phyloP scores from a whole-genome alignment of 305 asterid genomes.

The Euphrasia arctica region DNA sequence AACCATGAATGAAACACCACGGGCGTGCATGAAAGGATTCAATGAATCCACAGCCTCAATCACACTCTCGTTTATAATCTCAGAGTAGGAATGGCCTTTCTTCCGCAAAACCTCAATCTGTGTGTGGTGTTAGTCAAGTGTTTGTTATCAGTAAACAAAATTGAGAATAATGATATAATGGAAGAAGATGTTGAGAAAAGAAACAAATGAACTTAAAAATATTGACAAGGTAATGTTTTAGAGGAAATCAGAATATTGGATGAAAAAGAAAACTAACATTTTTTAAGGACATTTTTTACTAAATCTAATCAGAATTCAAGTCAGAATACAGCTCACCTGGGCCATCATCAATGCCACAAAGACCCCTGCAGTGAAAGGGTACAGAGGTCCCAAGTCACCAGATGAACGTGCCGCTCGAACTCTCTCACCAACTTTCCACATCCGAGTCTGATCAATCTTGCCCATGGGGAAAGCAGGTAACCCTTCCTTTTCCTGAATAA shows the following conservation, averaged over 20 bases:
- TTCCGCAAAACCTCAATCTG: slow-evolving; percentile 86
- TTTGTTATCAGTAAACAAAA: no score
- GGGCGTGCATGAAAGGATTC: slow-evolving; percentile 96
- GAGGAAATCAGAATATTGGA: no score
- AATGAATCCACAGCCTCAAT: slow-evolving; percentile 93
- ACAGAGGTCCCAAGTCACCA: slow-evolving; percentile 85
- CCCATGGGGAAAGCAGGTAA: slow-evolving; percentile 98
- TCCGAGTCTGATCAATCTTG: slow-evolving; percentile 85
- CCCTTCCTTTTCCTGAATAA: slow-evolving; percentile 83
- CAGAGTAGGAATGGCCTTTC: slow-evolving; percentile 97
- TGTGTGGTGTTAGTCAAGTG: no score
- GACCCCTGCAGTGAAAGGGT: slow-evolving; percentile 96
- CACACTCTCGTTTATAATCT: slow-evolving; percentile 90
- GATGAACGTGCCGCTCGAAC: slow-evolving; percentile 71
- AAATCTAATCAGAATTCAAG: not conserved
- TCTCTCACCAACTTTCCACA: slow-evolving; percentile 94
- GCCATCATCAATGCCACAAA: slow-evolving; percentile 98
- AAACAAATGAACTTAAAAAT: no score
- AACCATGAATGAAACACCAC: slow-evolving; percentile 98
- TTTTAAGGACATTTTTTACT: not conserved
- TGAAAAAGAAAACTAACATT: no score
- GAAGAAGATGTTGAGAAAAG: no score
- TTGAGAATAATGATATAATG: no score
- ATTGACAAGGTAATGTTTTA: no score
- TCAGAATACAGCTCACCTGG: slow-evolving; percentile 48